Base-by-base conservation (phyloP, 176 grass and related monocot genomes). In the Oryza meyeriana region DNA sequence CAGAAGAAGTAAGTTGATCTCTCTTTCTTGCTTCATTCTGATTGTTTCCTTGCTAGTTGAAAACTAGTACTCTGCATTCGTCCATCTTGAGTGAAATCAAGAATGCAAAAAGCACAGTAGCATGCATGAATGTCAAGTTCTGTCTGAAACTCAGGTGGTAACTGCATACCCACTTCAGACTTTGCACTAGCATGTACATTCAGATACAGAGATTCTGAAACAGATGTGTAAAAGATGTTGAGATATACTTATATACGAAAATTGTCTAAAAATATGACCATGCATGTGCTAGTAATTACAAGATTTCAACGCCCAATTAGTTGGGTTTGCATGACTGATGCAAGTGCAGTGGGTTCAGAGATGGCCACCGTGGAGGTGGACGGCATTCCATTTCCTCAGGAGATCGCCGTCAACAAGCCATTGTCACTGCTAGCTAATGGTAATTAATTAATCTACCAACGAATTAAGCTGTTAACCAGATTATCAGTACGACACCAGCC, bases 331-430 rank as follows among this genome's bases (percentile, higher is more conserved):
- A 20, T 73, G 16, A 64, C 11, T 71, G 24, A 3, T 73, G 58
- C 11, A 26, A 35, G 32, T 26, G 3, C 41, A 89, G 87, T 89
- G 87, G 87, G 72, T 1, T 82, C 78, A 6, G 83, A 78, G 73
- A 39, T 34, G 26, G 10, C 22, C 22, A 50, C 39, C 10, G 77
- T 85, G 14, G 58, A 74, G 0, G 77, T 81, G 77, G 85, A 89
- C 44, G 83, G 83, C 72, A 85, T 89, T 28, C 33, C 78, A 0
- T 89, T 89, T 66, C 83, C 78, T 17, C 24, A 18, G 22, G 78
- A 58, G 72, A 89, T 89, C 41, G 8, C 78, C 65, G n/a, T 1
- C 52, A 55, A 6, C 5, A 82, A 71, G 33, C 45, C 78, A 18
- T 65, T 89, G 41, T 78, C 83, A 0, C 83, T 89, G 31, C 25